Evolutionary conservation across 2,329 filamentous ascomycete genomes (phyloP).

Genomic region (Aaosphaeria pasadenensis): DNA sequence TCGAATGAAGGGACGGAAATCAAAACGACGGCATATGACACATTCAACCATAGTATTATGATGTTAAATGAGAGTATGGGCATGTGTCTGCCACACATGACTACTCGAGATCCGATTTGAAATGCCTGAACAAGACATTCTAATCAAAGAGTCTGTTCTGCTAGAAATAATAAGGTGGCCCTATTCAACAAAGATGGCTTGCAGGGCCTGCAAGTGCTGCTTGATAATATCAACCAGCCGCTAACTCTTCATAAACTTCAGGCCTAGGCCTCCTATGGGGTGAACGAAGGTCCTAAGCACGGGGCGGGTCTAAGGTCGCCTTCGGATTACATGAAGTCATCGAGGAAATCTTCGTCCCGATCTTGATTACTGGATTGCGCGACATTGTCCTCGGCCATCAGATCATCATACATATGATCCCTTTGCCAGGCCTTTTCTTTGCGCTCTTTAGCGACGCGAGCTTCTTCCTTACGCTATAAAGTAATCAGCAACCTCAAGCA

Average conservation of each 20-base stretch:
- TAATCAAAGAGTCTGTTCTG: no score
- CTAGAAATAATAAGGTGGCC: no score
- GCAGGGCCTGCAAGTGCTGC: no score
- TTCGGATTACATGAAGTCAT: conserved; percentile 66
- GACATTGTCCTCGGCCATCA: conserved; percentile 82
- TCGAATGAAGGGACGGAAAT: conserved; percentile 24
- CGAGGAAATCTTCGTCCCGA: conserved; percentile 70
- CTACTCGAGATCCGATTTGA: conserved; percentile 20
- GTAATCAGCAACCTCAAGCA: neutral
- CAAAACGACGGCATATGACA: conserved; percentile 47
- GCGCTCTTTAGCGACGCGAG: conserved; percentile 69
- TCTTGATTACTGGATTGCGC: conserved; percentile 80
- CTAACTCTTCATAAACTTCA: no score
- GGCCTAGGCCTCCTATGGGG: no score
- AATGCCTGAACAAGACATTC: neutral
- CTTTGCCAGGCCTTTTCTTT: conserved; percentile 91
- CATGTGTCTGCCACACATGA: conserved; percentile 49
- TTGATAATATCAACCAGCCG: no score
- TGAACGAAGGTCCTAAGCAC: neutral
- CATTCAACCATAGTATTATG: conserved; percentile 66
- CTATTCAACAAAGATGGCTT: no score
- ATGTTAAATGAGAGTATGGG: conserved; percentile 75
- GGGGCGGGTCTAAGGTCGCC: neutral
- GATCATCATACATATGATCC: conserved; percentile 95
- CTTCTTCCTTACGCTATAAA: conserved; percentile 71